phyloP scores from a whole-genome alignment of 768 basidiomycete genomes.

The Tremella mesenterica region DNA sequence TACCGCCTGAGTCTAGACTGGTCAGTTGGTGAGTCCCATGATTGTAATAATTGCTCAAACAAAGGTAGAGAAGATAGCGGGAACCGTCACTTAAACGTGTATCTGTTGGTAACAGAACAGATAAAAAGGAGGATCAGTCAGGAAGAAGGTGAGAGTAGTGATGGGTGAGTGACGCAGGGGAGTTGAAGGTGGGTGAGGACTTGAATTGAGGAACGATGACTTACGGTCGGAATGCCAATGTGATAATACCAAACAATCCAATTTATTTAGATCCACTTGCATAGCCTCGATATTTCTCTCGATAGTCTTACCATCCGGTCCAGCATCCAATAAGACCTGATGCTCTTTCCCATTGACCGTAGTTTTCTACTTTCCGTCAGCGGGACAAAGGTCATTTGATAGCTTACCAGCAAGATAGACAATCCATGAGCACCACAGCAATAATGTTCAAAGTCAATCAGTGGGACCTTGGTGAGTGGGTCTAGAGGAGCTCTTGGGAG shows the following conservation, averaged over 20 bases:
- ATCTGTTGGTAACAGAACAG: background rate
- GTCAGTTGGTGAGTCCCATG: too few relatives aligned
- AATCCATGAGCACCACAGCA: slow-evolving; percentile 78
- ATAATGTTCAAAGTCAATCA: slow-evolving; percentile 64
- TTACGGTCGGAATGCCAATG: slow-evolving; percentile 64
- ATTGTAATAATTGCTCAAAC: too few relatives aligned
- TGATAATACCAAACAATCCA: slow-evolving; percentile 60
- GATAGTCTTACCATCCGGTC: slow-evolving; percentile 67
- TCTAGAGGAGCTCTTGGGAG: slow-evolving; percentile 51
- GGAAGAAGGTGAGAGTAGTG: too few relatives aligned
- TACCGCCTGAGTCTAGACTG: slow-evolving; percentile 54
- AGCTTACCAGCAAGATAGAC: slow-evolving; percentile 63
- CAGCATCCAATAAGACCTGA: slow-evolving; percentile 71
- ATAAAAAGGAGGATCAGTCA: background rate
- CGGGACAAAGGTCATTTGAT: background rate
- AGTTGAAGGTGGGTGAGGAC: background rate
- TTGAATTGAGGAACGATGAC: background rate
- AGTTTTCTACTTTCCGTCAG: slow-evolving; percentile 52
- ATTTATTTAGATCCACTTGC: slow-evolving; percentile 51
- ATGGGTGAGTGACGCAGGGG: background rate
- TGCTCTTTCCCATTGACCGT: slow-evolving; percentile 48
- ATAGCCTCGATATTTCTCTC: slow-evolving; percentile 62
- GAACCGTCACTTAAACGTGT: background rate
- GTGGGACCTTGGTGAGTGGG: slow-evolving; percentile 52
- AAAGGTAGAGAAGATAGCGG: too few relatives aligned